Evolutionary conservation across 2,329 filamentous ascomycete genomes (phyloP).

Genomic region (Trichophyton schoenleinii): DNA sequence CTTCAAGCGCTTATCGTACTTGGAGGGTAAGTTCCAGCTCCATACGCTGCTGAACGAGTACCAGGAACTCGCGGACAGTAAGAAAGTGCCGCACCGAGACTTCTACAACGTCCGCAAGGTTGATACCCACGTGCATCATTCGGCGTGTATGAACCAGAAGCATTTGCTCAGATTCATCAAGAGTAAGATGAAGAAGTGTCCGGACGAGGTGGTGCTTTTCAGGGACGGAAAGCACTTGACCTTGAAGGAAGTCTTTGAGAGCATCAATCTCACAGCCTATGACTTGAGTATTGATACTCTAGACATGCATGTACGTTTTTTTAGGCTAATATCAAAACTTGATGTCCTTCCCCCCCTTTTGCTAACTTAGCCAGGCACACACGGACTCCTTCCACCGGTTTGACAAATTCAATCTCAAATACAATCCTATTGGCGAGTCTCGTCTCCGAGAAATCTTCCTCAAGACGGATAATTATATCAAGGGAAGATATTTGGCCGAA

Average conservation of each 20-base stretch:
- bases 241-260: constrained; percentile 84
- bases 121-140: constrained; percentile 97
- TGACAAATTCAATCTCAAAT: constrained; percentile 99
- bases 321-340: not conserved
- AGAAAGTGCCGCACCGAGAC: constrained; percentile 92
- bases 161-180: constrained; percentile 97
- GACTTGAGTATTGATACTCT: constrained; percentile 96
- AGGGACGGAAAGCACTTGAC: constrained; percentile 88
- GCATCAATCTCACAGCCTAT: constrained; percentile 93
- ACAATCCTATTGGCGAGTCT: constrained; percentile 94
- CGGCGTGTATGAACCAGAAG: constrained; percentile 99
- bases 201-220: constrained; percentile 84
- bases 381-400: constrained; percentile 97
- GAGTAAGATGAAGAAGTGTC: constrained; percentile 98
- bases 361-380: constrained; percentile 51
- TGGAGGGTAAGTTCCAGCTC: constrained; percentile 94
- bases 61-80: constrained; percentile 94
- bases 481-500: constrained; percentile 88
- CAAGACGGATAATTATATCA: constrained; percentile 96
- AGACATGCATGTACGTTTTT: constrained; percentile 77
- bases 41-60: constrained; percentile 92
- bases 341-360: not conserved
- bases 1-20: constrained; percentile 82
- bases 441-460: constrained; percentile 93
- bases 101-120: constrained; percentile 99